Evolutionary conservation across 306 rosid genomes (phyloP), one percentile per base, ranked within the genome.

Genomic region (Begonia loranthoides): DNA sequence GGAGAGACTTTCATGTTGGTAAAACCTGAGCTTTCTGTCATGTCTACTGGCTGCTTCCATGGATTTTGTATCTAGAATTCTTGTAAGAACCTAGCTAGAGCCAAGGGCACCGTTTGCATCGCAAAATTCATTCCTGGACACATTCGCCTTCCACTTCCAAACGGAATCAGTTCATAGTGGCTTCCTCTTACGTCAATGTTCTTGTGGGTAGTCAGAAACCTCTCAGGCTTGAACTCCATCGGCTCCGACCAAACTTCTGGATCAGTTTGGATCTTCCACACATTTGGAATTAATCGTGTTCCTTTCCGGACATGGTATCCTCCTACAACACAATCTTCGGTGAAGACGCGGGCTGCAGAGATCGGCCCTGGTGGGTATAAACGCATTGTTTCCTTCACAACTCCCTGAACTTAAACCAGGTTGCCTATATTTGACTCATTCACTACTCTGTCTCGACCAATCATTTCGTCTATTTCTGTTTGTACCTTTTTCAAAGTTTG

Each of bases 191-290:
- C 45, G 15, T 53, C 12, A 10, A 51, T n/a, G 5, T 43, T n/a
- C 36, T 52, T 28, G 17, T 52, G 56, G 15, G 56, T 52, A 3
- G 44, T 52, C 41, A 52, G 17, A 52, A 52, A 52, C 17, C 56
- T 52, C 43, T 24, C 41, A 4, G 56, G 56, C 34, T 33, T 52
- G 43, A 52, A 52, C 17, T 52, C 56, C 41, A 33, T 6, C 36
- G 56, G 56, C 41, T 28, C 56, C 3, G 9, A 9, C 56, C 56
- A 52, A 1, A 24, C 56, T 17, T 12, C 10, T 12, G n/a, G 41
- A 33, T 52, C 56, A 1, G 15, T n/a, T 5, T 52, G 56, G 10
- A 52, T 52, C 12, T 52, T 52, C 56, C 56, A 33, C 6, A 13
- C 0, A 12, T 52, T 52, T 13, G 36, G 4, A 10, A 52, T 4